Conservation (phyloP, 2,329 filamentous ascomycete species). For the Aureobasidium musti region DNA sequence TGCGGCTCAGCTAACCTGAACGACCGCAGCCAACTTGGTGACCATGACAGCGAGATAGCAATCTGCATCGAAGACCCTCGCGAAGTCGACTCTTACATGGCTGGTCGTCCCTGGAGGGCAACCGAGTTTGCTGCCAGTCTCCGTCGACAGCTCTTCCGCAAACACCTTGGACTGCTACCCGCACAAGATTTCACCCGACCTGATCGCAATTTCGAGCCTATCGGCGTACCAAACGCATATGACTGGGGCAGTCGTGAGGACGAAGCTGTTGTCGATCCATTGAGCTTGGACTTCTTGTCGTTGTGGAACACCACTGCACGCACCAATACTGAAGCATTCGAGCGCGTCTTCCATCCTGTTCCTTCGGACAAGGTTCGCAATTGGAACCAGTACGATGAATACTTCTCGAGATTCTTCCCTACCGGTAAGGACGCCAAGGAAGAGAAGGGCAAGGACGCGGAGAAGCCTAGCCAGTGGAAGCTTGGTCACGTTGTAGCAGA, state of each 20-base stretch:
- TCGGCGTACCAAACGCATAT: constrained; percentile 57
- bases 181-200: constrained; percentile 68
- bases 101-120: constrained; percentile 69
- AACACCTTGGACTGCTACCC: constrained; percentile 81
- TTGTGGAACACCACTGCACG: constrained; percentile 74
- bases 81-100: constrained; percentile 70
- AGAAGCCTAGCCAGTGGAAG: constrained; percentile 61
- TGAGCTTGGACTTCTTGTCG: constrained; percentile 66
- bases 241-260: constrained; percentile 53
- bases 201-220: constrained; percentile 59
- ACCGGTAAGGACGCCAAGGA: constrained; percentile 50
- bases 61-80: constrained; percentile 80
- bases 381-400: constrained; percentile 73
- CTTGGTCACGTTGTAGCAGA: constrained; percentile 80
- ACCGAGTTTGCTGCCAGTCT: constrained; percentile 77
- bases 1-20: constrained; percentile 75
- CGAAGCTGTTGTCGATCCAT: constrained; percentile 68
- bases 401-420: constrained; percentile 67
- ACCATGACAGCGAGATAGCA: constrained; percentile 87
- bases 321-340: constrained; percentile 78
- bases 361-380: constrained; percentile 67
- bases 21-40: constrained; percentile 74
- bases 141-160: constrained; percentile 82
- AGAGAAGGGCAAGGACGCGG: constrained; percentile 41
- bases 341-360: constrained; percentile 77